Base-by-base conservation (phyloP, 2,329 filamentous ascomycete species). In the Aureobasidium sp. region DNA sequence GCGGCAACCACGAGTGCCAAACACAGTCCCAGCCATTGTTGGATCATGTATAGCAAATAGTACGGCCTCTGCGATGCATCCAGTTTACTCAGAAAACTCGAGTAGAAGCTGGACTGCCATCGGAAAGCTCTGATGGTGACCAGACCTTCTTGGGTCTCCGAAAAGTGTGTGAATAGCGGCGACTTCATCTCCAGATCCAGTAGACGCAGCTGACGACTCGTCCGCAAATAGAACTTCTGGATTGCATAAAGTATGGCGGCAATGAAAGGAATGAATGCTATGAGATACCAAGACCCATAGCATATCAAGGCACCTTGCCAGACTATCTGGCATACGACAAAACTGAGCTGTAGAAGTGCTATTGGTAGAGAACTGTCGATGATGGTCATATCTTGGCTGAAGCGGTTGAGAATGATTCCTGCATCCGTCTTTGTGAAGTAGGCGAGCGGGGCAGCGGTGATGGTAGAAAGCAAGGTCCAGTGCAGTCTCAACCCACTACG, bases 151-250 rank as follows among this genome's bases (percentile, higher is more conserved):
- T 81, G 66, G 0, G 78, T 78, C 62, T 84, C 81, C 3, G 77
- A 68, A 64, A 83, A 82, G 37, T 82, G 76, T 0, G 79, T 76
- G 65, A 78, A 81, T 0, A 83, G 71, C 0, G 79, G 78, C 0
- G 75, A 74, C 62, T 79, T 78, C 36, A 74, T 71, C 66, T 83
- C 81, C 0, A 83, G 72, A 67, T 84, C 82, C 9, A 84, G 72
- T 14, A 82, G 73, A 39, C 82, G 77, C 3, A 81, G 66, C 63
- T 79, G 78, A 1, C 78, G 73, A 10, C 77, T 78, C 3, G 78
- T 81, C 9, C 72, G 73, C 3, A 81, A 74, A 64, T 81, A 81
- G 65, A 76, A 74, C 2, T 45, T 68, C 70, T 81, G 78, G 6
- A 81, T 71, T 36, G 71, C 58, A 63, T 73, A 58, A 2, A 47